phyloP scores from a whole-genome alignment of 2,329 filamentous ascomycete species.

The Fusarium brevicatenulatum region DNA sequence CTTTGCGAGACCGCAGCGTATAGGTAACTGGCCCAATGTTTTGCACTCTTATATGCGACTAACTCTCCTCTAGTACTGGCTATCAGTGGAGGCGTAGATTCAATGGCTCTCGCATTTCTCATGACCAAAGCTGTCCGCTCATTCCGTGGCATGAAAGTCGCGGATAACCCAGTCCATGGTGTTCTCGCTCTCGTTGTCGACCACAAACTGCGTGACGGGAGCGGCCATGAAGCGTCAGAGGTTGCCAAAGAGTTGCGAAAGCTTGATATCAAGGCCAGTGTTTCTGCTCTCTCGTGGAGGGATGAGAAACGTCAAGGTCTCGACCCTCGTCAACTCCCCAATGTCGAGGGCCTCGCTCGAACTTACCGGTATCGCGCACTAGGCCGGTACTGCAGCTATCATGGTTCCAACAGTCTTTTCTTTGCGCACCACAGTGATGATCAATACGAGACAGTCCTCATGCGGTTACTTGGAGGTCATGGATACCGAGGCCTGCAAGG shows the following conservation, averaged over 20 bases:
- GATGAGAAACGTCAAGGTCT: constrained; percentile 44
- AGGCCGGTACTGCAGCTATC: constrained; percentile 66
- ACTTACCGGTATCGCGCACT: constrained; percentile 77
- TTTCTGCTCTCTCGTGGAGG: constrained; percentile 59
- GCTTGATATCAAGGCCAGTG: constrained; percentile 48
- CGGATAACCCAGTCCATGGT: constrained; percentile 55
- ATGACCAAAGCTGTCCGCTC: constrained; percentile 61
- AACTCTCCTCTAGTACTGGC: constrained; percentile 69
- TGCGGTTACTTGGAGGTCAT: constrained; percentile 77
- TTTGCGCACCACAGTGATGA: constrained; percentile 91
- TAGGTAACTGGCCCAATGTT: constrained; percentile 52
- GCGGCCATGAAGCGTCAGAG: constrained; percentile 60
- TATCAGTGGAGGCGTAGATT: constrained; percentile 93
- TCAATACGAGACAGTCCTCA: constrained; percentile 87
- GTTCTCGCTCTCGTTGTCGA: constrained; percentile 65
- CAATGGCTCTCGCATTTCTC: constrained; percentile 91
- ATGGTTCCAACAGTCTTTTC: constrained; percentile 69
- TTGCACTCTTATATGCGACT: background rate
- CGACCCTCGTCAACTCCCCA: constrained; percentile 57
- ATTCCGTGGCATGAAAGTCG: constrained; percentile 52
- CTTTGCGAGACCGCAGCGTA: constrained; percentile 48
- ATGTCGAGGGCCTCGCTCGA: constrained; percentile 83
- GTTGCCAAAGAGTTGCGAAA: constrained; percentile 55
- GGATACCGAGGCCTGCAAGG: constrained; percentile 76
- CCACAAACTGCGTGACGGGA: constrained; percentile 65